A percentile compares a stretch with the other conserved stretches of the same genome.
Evolutionary conservation across 2,329 filamentous ascomycete species (phyloP).

Genomic region (Diaporthe helianthi): DNA sequence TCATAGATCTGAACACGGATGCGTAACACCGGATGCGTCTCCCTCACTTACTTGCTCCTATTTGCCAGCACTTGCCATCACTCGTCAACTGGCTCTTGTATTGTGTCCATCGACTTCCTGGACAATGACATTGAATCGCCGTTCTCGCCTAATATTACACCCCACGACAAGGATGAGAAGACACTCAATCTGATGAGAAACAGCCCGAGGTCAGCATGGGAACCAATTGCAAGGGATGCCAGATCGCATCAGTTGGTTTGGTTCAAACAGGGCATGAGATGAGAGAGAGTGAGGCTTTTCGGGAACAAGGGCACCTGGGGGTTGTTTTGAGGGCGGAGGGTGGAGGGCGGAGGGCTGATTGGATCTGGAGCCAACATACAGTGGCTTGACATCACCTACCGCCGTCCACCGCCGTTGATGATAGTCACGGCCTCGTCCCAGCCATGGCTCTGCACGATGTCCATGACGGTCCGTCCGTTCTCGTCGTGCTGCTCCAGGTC

Average conservation of each 20-base stretch:
- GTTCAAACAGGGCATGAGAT: not conserved
- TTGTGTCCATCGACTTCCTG: constrained; percentile 31
- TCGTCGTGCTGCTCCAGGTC: constrained; percentile 40
- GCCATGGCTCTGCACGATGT: constrained; percentile 64
- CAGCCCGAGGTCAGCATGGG: not conserved
- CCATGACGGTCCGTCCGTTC: constrained; percentile 50
- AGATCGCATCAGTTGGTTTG: constrained; percentile 4
- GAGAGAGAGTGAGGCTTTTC: too few species aligned
- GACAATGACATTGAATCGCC: constrained; percentile 22
- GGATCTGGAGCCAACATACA: constrained; percentile 20
- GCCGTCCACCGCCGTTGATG: constrained; percentile 42
- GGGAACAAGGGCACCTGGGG: not conserved
- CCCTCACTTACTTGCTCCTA: not conserved
- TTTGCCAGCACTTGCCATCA: too few species aligned
- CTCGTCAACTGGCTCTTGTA: constrained; percentile 29
- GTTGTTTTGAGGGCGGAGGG: not conserved
- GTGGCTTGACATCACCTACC: constrained; percentile 31
- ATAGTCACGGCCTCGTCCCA: constrained; percentile 64
- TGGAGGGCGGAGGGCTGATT: not conserved
- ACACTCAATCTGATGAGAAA: constrained; percentile 31
- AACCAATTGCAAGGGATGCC: not conserved
- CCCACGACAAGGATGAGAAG: constrained; percentile 35
- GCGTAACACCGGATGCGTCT: too few species aligned
- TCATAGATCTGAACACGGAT: not conserved
- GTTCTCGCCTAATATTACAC: constrained; percentile 33